Base-by-base conservation (phyloP, 352 stramenopile species). In the Pythium volutum region DNA sequence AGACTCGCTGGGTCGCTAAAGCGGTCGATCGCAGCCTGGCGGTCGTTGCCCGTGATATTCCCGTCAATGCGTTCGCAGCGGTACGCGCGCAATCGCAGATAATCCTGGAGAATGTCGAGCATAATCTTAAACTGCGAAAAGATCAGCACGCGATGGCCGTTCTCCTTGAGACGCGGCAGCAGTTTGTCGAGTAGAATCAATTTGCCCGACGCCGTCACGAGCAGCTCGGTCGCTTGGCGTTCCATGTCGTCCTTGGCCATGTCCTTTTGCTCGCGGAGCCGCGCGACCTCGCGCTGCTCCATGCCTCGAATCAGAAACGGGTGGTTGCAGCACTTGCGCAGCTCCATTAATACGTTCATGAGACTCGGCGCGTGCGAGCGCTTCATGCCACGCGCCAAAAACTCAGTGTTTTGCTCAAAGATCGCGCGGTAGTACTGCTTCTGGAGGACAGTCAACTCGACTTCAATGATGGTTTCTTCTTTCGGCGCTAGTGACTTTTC, bases 41-140 rank as follows among this genome's bases (percentile, higher is more conserved):
- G 87, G 53, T 98, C 95, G 38, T 97, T 89, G 36, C 97, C 97
- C 22, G 94, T 98, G 58, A 99, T 98, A 43, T 94, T 97, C 45
- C 98, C 98, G 73, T 99, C 98, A 60, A 99, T 99, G 14, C 97
- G 87, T 64, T 99, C 97, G 78, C 88, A 98, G 43, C 90, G 88
- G 68, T 98, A 98, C 31, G 79, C 64, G 22, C 96, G 87, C 31
- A 92, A 65, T 11, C 81, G 67, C 20, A 99, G 69, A 73, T 99
- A 99, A 60, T 99, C 97, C 70, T 99, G 96, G 22, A 99, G 68
- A 41, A 99, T 98, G 72, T 99, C 95, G 49, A 99, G 81, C 97
- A 99, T 99, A 45, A 98, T 98, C 73, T 98, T 98, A 74, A 98
- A 97, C 76, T 99, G 98, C 7, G 91, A 99, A 72, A 99, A 99